Percentiles rank a stretch among this genome's conserved stretches.
Conservation (phyloP, 148 eudicot species). For the Heliosperma pusillum region DNA sequence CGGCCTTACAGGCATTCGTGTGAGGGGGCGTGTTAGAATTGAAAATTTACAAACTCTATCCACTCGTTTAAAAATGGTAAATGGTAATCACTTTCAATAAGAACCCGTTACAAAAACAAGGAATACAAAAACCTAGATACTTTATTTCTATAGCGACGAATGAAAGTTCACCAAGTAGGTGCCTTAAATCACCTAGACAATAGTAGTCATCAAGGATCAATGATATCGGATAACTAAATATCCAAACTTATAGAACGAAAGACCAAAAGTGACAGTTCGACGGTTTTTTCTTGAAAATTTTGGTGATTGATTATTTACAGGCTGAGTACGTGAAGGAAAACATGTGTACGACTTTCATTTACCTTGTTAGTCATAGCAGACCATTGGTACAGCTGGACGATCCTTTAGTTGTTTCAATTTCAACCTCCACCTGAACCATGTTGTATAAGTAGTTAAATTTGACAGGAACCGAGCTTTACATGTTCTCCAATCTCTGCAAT, state of each 20-base stretch:
- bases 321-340: no score
- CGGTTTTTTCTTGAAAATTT: not conserved
- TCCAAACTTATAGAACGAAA: not conserved
- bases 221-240: not conserved
- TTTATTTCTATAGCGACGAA: not conserved
- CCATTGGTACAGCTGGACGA: conserved; percentile 94
- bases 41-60: no score
- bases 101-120: not conserved
- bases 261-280: not conserved
- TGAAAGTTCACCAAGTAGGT: not conserved
- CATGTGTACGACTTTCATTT: conserved; percentile 4
- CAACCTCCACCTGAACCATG: conserved; percentile 81
- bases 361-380: conserved; percentile 96
- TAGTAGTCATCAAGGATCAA: not conserved
- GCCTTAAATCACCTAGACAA: no score
- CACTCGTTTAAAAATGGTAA: no score
- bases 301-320: not conserved
- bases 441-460: conserved; percentile 75
- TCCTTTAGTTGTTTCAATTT: conserved; percentile 74
- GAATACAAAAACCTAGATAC: not conserved
- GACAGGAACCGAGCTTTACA: conserved; percentile 55
- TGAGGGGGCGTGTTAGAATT: no score
- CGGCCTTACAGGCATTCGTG: no score
- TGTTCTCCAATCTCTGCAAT: conserved; percentile 76
- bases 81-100: no score